Conservation (phyloP, 2,329 filamentous ascomycete genomes). For the Pseudogymnoascus sp. region DNA sequence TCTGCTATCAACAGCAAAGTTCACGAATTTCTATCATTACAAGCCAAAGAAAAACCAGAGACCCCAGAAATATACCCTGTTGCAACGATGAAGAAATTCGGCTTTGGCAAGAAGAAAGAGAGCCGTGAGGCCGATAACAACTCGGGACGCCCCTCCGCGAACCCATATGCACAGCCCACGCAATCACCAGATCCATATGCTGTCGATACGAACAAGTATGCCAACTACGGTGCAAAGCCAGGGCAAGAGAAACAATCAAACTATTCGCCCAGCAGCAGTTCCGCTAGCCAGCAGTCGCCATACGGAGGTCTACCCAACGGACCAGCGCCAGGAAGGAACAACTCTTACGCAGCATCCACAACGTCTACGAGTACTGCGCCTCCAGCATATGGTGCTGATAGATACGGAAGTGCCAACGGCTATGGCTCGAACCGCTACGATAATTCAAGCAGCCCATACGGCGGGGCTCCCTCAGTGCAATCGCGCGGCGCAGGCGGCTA, state of each 20-base stretch:
- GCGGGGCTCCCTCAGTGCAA: constrained; percentile 25
- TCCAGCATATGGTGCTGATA: constrained; percentile 44
- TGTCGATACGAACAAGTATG: constrained; percentile 47
- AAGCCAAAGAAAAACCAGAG: background rate
- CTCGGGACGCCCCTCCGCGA: constrained; percentile 36
- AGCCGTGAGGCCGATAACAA: constrained; percentile 37
- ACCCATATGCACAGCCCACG: constrained; percentile 27
- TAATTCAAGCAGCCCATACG: constrained; percentile 26
- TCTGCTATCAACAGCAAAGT: background rate
- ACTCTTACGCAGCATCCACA: constrained; percentile 12
- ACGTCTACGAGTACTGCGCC: constrained; percentile 17
- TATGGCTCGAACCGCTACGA: constrained; percentile 49
- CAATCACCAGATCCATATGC: constrained; percentile 49
- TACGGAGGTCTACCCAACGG: constrained; percentile 31
- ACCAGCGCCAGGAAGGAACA: constrained; percentile 26
- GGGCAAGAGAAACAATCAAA: constrained; percentile 31
- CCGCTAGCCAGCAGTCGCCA: background rate
- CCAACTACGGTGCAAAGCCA: constrained; percentile 38
- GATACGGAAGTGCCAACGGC: constrained; percentile 42
- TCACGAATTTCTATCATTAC: background rate
- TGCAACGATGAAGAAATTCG: constrained; percentile 49
- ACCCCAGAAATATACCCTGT: constrained; percentile 1
- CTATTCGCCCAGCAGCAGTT: background rate
- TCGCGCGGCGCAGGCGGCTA: constrained; percentile 49
- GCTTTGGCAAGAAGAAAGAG: constrained; percentile 47